These are phyloP conservation scores for Boletus pseudo-olivaceus DNA, from an alignment of 768 basidiomycete genomes.

Conservation along the genomic window DNA sequence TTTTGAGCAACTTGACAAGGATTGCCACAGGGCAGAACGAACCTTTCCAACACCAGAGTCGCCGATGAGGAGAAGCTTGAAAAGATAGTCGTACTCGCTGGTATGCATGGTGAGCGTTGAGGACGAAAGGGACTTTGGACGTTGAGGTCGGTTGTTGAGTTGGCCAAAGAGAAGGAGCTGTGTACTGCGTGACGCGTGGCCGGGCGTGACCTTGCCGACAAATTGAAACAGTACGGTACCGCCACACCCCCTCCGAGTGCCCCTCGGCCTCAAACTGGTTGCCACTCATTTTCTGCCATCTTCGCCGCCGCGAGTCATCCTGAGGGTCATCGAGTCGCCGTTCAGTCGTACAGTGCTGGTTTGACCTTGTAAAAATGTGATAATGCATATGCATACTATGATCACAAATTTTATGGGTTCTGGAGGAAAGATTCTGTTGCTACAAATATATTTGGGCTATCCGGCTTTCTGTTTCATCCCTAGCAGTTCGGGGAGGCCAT, in stretches of 20 bases:
- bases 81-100: slow-evolving; percentile 93
- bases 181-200: slow-evolving; percentile 34
- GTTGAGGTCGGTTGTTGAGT: slow-evolving; percentile 31
- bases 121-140: slow-evolving; percentile 27
- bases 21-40: slow-evolving; percentile 22
- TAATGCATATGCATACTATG: not conserved
- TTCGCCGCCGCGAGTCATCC: not conserved
- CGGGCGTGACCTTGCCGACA: slow-evolving; percentile 28
- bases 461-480: not conserved
- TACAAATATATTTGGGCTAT: not conserved
- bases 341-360: not conserved
- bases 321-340: not conserved
- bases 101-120: slow-evolving; percentile 65
- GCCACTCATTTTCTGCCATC: not conserved
- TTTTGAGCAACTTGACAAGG: slow-evolving; percentile 23
- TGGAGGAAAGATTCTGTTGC: not conserved
- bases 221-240: slow-evolving; percentile 13
- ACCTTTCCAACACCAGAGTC: slow-evolving; percentile 96
- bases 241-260: slow-evolving; percentile 19
- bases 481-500: not conserved
- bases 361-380: not conserved
- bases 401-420: not conserved
- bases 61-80: slow-evolving; percentile 93
- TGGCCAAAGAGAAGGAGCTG: slow-evolving; percentile 30
- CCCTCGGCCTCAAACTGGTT: slow-evolving; percentile 4